Conservation (phyloP, 208 protist species). For the Acanthamoeba royreba region DNA sequence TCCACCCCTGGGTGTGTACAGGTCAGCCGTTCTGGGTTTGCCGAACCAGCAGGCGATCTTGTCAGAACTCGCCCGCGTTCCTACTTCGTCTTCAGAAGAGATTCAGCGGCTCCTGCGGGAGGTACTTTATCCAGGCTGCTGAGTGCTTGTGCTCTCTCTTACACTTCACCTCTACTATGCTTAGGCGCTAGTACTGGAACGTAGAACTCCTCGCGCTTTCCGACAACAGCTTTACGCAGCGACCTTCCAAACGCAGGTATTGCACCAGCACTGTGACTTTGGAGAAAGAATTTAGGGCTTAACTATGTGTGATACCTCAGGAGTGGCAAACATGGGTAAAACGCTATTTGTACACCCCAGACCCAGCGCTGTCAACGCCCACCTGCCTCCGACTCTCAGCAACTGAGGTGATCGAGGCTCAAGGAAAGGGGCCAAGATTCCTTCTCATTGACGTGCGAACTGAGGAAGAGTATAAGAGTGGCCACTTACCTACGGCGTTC, state of each 20-base stretch:
- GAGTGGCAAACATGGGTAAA: background rate
- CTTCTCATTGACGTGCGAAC: background rate
- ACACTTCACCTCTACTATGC: background rate
- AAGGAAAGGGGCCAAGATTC: background rate
- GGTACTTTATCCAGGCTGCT: background rate
- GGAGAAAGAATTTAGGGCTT: background rate
- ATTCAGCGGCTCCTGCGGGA: background rate
- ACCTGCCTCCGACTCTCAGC: background rate
- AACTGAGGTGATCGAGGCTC: background rate
- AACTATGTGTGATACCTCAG: background rate
- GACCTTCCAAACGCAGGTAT: background rate
- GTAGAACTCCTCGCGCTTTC: background rate
- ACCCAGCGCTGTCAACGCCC: background rate
- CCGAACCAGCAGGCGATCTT: background rate
- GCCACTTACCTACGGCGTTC: background rate
- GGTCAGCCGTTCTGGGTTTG: background rate
- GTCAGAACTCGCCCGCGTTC: background rate
- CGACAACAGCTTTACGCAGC: background rate
- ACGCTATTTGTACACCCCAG: background rate
- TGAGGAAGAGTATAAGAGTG: background rate
- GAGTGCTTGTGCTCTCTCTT: background rate
- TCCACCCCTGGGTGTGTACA: background rate
- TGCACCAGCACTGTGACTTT: too few relatives aligned
- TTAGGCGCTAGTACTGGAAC: background rate
- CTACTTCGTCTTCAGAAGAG: background rate